Conservation (phyloP, 148 eudicot genomes). For the Polygonum maritimum region DNA sequence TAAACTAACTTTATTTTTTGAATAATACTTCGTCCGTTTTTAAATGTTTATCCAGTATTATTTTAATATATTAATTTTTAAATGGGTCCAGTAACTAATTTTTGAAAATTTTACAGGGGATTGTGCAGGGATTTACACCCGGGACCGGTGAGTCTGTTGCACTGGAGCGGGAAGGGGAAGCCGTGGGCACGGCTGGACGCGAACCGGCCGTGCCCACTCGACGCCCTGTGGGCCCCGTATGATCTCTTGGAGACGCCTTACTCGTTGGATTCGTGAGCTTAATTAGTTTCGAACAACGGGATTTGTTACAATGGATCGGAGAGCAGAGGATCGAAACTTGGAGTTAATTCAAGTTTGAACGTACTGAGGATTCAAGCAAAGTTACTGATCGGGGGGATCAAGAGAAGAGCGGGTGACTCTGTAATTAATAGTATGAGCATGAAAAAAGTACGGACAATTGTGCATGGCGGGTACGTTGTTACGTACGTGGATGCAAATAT, state of each 20-base stretch:
- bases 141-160: conserved; percentile 30
- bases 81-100: background rate
- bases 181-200: conserved; percentile 30
- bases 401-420: background rate
- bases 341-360: background rate
- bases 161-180: conserved; percentile 35
- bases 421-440: background rate
- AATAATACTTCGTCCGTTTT: too few species aligned
- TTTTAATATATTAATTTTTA: too few species aligned
- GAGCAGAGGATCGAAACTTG: background rate
- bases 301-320: background rate
- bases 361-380: background rate
- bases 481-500: background rate
- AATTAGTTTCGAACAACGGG: background rate
- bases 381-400: background rate
- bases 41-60: too few species aligned
- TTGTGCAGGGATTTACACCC: conserved; percentile 29
- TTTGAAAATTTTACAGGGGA: conserved; percentile 14
- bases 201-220: conserved; percentile 25
- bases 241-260: conserved; percentile 24
- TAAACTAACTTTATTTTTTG: too few species aligned
- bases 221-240: conserved; percentile 31
- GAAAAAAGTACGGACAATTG: background rate
- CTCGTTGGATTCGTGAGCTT: conserved; percentile 15
- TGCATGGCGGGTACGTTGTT: background rate